Percentiles rank a stretch among this genome's conserved stretches.
phyloP scores from a whole-genome alignment of 192 early-diverging fungal species.

The Dissophora ornata region DNA sequence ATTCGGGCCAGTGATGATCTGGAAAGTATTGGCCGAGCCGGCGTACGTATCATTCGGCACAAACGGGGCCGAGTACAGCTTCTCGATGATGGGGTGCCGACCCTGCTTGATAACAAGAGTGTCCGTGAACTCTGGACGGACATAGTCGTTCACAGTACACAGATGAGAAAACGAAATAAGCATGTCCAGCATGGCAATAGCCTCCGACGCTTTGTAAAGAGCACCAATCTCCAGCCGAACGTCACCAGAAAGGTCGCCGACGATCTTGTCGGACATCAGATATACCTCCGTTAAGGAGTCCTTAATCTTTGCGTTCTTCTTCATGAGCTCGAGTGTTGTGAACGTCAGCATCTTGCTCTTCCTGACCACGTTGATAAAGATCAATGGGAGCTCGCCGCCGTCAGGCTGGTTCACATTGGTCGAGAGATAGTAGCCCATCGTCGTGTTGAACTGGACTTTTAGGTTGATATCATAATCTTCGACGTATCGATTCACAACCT shows the following conservation, averaged over 20 bases:
- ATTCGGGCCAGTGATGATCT: conserved; percentile 90
- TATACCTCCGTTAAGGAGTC: conserved; percentile 88
- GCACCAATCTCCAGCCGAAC: conserved; percentile 70
- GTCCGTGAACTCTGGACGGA: conserved; percentile 83
- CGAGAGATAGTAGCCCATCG: conserved; percentile 72
- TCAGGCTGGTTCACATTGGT: conserved; percentile 55
- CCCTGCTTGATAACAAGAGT: conserved; percentile 80
- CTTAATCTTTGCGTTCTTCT: conserved; percentile 84
- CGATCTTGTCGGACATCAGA: conserved; percentile 80
- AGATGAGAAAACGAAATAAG: conserved; percentile 77
- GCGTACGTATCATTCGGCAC: conserved; percentile 82
- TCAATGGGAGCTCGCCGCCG: conserved; percentile 61
- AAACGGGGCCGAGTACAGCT: conserved; percentile 55
- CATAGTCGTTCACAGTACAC: conserved; percentile 68
- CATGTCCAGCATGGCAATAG: conserved; percentile 85
- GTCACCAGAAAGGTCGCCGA: conserved; percentile 58
- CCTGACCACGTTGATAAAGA: conserved; percentile 79
- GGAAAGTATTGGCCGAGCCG: conserved; percentile 65
- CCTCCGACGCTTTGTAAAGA: conserved; percentile 80
- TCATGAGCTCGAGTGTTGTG: conserved; percentile 83
- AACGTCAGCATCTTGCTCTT: conserved; percentile 73
- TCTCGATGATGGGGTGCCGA: conserved; percentile 81
- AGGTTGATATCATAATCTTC: conserved; percentile 70
- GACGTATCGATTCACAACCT: conserved; percentile 62
- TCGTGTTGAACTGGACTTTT: conserved; percentile 72